Conservation (phyloP, 306 rosid genomes). For the Gastrolobium villosum region DNA sequence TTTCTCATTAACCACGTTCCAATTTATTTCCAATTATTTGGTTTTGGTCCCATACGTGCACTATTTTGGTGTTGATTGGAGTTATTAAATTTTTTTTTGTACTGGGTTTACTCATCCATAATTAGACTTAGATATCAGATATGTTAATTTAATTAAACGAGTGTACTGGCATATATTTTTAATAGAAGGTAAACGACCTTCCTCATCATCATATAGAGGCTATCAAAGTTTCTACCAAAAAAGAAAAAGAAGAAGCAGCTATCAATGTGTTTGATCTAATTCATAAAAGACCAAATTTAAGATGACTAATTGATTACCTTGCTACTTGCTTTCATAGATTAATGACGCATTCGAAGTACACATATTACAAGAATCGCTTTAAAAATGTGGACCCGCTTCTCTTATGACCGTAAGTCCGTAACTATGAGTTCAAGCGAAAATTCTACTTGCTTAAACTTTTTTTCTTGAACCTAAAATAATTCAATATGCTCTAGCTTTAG, state of each 20-base stretch:
- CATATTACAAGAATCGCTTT: background rate
- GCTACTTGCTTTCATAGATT: background rate
- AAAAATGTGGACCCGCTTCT: background rate
- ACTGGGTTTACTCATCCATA: background rate
- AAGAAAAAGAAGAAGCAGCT: too few species aligned
- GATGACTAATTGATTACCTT: conserved; percentile 18
- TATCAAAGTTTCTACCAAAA: too few species aligned
- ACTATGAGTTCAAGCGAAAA: too few species aligned
- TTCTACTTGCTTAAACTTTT: too few species aligned
- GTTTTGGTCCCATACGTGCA: conserved; percentile 1
- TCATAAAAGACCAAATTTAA: conserved; percentile 12
- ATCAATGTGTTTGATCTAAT: background rate
- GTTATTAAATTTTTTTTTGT: background rate
- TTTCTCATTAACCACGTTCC: background rate
- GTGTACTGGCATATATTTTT: background rate
- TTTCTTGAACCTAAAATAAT: too few species aligned
- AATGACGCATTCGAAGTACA: background rate
- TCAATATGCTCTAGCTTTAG: too few species aligned
- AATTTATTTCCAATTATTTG: background rate
- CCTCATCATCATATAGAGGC: background rate
- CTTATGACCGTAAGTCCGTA: too few species aligned
- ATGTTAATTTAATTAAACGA: conserved; percentile 5
- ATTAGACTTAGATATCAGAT: background rate
- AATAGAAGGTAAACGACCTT: background rate
- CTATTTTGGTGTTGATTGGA: background rate